Evolutionary conservation across 768 basidiomycete genomes (phyloP).

Genomic region (Cubamyces sp.): DNA sequence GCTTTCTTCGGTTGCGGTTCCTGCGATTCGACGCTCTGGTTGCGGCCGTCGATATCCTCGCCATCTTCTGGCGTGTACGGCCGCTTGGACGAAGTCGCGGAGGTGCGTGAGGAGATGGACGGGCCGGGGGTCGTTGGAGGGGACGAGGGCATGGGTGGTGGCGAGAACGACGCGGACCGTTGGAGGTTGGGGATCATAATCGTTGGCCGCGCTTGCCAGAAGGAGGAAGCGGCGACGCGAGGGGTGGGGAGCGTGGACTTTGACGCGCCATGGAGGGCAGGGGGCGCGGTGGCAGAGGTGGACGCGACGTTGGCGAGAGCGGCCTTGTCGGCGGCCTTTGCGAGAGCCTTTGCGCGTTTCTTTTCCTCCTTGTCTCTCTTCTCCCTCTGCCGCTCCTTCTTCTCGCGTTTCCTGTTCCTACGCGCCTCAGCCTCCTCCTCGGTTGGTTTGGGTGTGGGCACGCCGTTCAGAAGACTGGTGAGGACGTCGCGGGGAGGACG

Average conservation of each 20-base stretch:
- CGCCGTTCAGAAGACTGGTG: conserved; percentile 79
- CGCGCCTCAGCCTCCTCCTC: conserved; percentile 65
- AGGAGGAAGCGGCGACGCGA: conserved; percentile 45
- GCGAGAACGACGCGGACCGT: conserved; percentile 75
- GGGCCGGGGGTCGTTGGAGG: conserved; percentile 78
- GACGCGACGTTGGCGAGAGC: conserved; percentile 26
- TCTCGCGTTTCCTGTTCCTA: conserved; percentile 56
- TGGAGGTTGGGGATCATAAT: conserved; percentile 74
- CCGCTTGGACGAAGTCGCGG: conserved; percentile 79
- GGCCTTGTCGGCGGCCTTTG: conserved; percentile 32
- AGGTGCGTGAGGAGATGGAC: conserved; percentile 72
- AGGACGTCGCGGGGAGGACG: conserved; percentile 73
- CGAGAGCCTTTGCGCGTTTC: conserved; percentile 29
- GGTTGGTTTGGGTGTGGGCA: conserved; percentile 63
- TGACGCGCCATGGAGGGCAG: conserved; percentile 25
- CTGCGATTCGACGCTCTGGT: conserved; percentile 30
- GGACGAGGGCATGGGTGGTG: conserved; percentile 68
- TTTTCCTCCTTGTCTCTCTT: conserved; percentile 40
- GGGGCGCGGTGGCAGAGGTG: conserved; percentile 26
- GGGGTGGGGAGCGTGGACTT: conserved; percentile 27
- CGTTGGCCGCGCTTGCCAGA: conserved; percentile 72
- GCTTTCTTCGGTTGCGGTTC: conserved; percentile 33
- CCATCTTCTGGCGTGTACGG: conserved; percentile 75
- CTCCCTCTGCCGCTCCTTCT: conserved; percentile 29
- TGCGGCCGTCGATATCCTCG: conserved; percentile 39